Percentiles rank a stretch among this genome's conserved stretches.
These are phyloP conservation scores for Sarocladiaceae sp. DNA, from an alignment of 2,329 filamentous ascomycete species.

Conservation along the genomic window DNA sequence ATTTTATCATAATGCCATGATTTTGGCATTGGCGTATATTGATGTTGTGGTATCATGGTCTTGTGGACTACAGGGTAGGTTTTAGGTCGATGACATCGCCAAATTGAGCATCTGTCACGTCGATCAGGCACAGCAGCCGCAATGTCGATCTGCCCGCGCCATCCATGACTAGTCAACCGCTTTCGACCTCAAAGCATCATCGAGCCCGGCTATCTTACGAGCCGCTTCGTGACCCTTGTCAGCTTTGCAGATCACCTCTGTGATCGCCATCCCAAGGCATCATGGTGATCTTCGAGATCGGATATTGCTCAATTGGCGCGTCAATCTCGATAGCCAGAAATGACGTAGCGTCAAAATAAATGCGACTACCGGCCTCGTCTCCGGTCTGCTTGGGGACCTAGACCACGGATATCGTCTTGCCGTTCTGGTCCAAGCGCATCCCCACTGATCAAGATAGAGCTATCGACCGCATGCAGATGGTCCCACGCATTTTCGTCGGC, in stretches of 20 bases:
- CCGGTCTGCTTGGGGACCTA: not conserved
- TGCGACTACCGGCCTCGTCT: not conserved
- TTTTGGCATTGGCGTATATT: too few relatives aligned
- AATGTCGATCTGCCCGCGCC: too few relatives aligned
- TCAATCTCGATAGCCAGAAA: not conserved
- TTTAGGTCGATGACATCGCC: too few relatives aligned
- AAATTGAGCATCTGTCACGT: too few relatives aligned
- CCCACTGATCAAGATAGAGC: not conserved
- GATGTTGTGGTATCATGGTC: too few relatives aligned
- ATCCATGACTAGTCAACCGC: not conserved
- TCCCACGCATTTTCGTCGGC: not conserved
- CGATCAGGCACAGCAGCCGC: slow-evolving; percentile 3
- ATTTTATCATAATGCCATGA: too few relatives aligned
- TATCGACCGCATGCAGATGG: slow-evolving; percentile 3
- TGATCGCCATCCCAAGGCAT: not conserved
- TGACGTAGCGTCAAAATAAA: not conserved
- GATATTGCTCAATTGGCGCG: not conserved
- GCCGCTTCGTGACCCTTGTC: not conserved
- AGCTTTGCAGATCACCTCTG: not conserved
- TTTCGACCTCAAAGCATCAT: not conserved
- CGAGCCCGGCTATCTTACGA: not conserved
- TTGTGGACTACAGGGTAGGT: not conserved
- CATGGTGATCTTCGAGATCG: not conserved
- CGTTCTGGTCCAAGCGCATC: slow-evolving; percentile 3
- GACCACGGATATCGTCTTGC: not conserved